Base-by-base conservation (phyloP, 1,284 basidiomycete species). In the Rhizoctonia solani region DNA sequence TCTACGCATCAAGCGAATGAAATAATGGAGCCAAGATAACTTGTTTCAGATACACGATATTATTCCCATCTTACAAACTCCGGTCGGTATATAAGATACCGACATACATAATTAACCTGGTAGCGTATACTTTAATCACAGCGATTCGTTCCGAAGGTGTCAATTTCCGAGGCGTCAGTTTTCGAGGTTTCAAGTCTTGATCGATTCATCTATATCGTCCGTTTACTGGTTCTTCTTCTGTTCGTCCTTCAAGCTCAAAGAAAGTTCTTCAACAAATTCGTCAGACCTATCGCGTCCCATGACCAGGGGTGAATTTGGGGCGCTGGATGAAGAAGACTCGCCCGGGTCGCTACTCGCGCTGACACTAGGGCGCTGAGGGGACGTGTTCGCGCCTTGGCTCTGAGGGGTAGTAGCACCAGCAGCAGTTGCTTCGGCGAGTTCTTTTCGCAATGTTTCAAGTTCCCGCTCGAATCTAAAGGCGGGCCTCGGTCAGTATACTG, bases 391-490 rank as follows among this genome's bases (percentile, higher is more conserved):
- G 16, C 32, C 27, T 8, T n/a, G 23, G n/a, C n/a, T n/a, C 46
- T 54, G 61, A 21, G 39, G 63, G 4, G 52, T 54, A 21, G 32
- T 54, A 19, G 29, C 52, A 34, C 52, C 49, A 4, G 59, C 63
- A 41, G 63, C 63, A 54, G 63, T 66, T 3, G 63, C 63, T 41
- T 66, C 70, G 14, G 89, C 90, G 2, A 93, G 81, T 74, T 95
- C 93, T 77, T 92, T 94, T 46, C 93, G 86, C 34, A 96, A 78
- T 1, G 87, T 86, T 74, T 95, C 93, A 13, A 96, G 80, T 77
- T 96, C 93, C 39, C 90, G 85, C 76, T 95, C 93, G 44, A 6
- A 41, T 34, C 30, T 21, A 16, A 13, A 16, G 13, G 13, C 13
- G n/a, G 6, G n/a, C 23, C 8, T 16, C 8, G 4, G 50, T 34